Evolutionary conservation across 345 rosid species (phyloP).

Genomic region (Syzygium grande): DNA sequence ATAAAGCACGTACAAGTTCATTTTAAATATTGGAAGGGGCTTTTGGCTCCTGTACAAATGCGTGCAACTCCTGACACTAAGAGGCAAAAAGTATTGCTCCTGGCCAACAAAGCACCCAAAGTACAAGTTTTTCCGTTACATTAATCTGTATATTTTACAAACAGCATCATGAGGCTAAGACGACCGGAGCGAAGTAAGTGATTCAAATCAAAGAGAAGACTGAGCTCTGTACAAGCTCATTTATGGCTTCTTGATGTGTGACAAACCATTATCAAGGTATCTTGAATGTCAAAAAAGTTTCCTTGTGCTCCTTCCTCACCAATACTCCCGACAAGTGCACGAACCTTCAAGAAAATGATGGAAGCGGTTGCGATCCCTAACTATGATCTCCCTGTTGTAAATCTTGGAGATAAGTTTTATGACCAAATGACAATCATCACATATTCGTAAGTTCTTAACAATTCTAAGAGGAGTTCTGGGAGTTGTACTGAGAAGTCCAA

Average conservation of each 20-base stretch:
- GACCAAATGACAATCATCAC: slow-evolving; percentile 9
- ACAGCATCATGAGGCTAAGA: background rate
- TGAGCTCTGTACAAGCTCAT: background rate
- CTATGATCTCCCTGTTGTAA: slow-evolving; percentile 1
- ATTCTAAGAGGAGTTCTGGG: slow-evolving; percentile 1
- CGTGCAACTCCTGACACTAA: background rate
- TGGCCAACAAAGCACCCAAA: background rate
- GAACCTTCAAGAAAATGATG: slow-evolving; percentile 3
- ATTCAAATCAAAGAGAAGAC: background rate
- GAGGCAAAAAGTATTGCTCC: background rate
- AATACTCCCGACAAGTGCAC: slow-evolving; percentile 6
- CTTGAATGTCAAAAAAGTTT: background rate
- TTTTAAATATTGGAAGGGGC: background rate
- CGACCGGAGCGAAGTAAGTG: background rate
- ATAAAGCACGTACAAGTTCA: background rate
- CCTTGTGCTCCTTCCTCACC: background rate
- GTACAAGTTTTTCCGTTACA: background rate
- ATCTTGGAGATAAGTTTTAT: slow-evolving; percentile 1
- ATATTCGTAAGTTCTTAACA: slow-evolving; percentile 6
- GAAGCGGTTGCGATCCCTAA: slow-evolving; percentile 7
- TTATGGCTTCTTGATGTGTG: background rate
- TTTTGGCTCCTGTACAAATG: background rate
- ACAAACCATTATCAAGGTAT: background rate
- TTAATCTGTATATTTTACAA: background rate
- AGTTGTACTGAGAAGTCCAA: slow-evolving; percentile 1